phyloP scores from a whole-genome alignment of 495 filamentous ascomycete species.

The Penicillium ucsense region DNA sequence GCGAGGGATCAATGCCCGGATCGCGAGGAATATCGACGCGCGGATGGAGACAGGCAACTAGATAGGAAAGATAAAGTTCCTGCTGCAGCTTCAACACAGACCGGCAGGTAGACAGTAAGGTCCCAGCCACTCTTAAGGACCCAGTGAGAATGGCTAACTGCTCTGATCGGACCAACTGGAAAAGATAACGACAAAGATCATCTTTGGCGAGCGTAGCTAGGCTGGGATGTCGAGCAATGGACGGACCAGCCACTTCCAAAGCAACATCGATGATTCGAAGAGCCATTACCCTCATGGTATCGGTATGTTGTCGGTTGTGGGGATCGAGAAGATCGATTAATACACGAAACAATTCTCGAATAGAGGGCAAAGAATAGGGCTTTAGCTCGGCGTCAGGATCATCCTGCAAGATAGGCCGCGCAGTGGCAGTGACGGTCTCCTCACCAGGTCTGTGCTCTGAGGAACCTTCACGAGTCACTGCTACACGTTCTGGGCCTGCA shows the following conservation, averaged over 20 bases:
- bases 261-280: slow-evolving; percentile 95
- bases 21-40: slow-evolving; percentile 86
- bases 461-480: slow-evolving; percentile 24
- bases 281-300: slow-evolving; percentile 95
- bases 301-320: slow-evolving; percentile 81
- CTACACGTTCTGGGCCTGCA: slow-evolving; percentile 23
- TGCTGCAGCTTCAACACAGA: slow-evolving; percentile 94
- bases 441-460: slow-evolving; percentile 30
- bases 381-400: slow-evolving; percentile 48
- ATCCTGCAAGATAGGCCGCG: slow-evolving; percentile 31
- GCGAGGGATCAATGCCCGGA: slow-evolving; percentile 75
- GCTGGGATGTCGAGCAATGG: slow-evolving; percentile 87
- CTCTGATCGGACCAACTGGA: slow-evolving; percentile 93
- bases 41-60: slow-evolving; percentile 89
- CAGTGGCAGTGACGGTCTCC: slow-evolving; percentile 28
- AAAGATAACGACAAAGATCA: slow-evolving; percentile 86
- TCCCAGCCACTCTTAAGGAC: slow-evolving; percentile 84
- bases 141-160: slow-evolving; percentile 89
- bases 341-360: slow-evolving; percentile 86
- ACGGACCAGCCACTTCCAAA: slow-evolving; percentile 90
- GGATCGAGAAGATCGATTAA: slow-evolving; percentile 92
- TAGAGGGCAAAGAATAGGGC: slow-evolving; percentile 89
- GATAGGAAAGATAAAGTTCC: slow-evolving; percentile 89
- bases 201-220: slow-evolving; percentile 84
- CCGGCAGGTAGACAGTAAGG: slow-evolving; percentile 81